Evolutionary conservation across 1,139 yeast species (phyloP), one percentile per base, ranked within the genome.

Genomic region (Suhomyces panamericanus): DNA sequence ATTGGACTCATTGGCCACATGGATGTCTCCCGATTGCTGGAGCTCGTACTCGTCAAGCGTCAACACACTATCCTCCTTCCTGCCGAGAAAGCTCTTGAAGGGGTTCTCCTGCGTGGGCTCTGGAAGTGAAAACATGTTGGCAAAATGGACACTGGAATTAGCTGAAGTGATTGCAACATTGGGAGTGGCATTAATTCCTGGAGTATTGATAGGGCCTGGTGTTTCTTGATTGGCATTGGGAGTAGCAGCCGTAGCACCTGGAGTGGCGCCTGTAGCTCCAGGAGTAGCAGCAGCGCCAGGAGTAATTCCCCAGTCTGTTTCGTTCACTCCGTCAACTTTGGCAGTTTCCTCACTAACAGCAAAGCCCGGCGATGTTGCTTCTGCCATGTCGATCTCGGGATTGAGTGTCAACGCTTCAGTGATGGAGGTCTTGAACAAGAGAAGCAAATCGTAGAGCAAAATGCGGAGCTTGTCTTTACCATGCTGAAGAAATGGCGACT

Each of bases 361-460:
- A 14, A 31, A 45, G 8, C 48, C 54, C 2, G 58, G 59, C 9
- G 58, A 54, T 8, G 51, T 48, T 3, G 45, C 50, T 16, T 49
- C 56, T 4, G 41, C 49, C 14, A 37, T 17, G 13, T 39, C 56
- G 15, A 42, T 39, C 22, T 55, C 63, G 14, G 53, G 33, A n/a
- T 42, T 47, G 10, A 49, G 29, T 11, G 54, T 53, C 6, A 59
- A 41, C 30, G 46, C 54, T 38, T 56, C 65, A 2, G 69, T 61
- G 9, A 71, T 51, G 1, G 71, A 58, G 2, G 63, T 62, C 56
- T 82, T 83, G 55, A 84, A 66, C 3, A 87, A 75, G 3, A 82
- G 64, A 33, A 85, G 62, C 37, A 85, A 69, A 58, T 86, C 93
- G 54, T 83, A 83, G 1, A 85, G 64, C 50, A 85, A 64, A 43